Percentiles rank a stretch among this genome's conserved stretches.
phyloP scores from a whole-genome alignment of 2,329 filamentous ascomycete genomes.

The Torrubiella hemipterigena region DNA sequence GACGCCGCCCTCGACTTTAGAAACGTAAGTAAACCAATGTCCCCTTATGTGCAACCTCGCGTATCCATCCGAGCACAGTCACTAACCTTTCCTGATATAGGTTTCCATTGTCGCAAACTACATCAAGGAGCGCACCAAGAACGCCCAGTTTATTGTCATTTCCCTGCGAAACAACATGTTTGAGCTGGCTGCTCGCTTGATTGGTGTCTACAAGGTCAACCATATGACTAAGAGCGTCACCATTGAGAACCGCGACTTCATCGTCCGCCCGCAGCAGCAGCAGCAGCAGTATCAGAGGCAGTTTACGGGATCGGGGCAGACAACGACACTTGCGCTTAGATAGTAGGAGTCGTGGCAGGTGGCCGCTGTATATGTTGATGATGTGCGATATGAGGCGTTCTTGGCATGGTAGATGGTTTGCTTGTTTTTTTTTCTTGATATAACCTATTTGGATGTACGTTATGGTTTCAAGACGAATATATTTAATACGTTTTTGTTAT shows the following conservation, averaged over 20 bases:
- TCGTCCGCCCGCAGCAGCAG: constrained; percentile 26
- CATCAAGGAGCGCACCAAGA: constrained; percentile 98
- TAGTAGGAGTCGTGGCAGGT: constrained; percentile 9
- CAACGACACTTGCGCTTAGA: constrained; percentile 22
- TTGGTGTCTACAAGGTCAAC: constrained; percentile 98
- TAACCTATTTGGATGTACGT: too few relatives aligned
- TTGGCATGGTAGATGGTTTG: not conserved
- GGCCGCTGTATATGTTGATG: constrained; percentile 6
- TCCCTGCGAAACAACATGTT: constrained; percentile 99
- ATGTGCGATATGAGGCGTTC: not conserved
- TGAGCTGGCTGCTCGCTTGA: constrained; percentile 85
- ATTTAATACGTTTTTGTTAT: too few relatives aligned
- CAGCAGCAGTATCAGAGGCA: constrained; percentile 18
- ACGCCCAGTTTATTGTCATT: constrained; percentile 98
- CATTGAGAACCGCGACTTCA: constrained; percentile 75
- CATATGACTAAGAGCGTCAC: constrained; percentile 95
- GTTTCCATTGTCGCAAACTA: constrained; percentile 97
- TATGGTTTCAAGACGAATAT: too few relatives aligned
- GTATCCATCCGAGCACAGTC: too few relatives aligned
- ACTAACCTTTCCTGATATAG: constrained; percentile 32
- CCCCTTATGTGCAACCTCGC: too few relatives aligned
- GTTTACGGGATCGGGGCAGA: constrained; percentile 13
- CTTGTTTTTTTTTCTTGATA: not conserved
- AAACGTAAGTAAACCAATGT: constrained; percentile 85
- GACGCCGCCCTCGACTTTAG: constrained; percentile 95